These are phyloP conservation scores for Clavispora santaluciae DNA, from an alignment of 805 yeast genomes.

Conservation along the genomic window DNA sequence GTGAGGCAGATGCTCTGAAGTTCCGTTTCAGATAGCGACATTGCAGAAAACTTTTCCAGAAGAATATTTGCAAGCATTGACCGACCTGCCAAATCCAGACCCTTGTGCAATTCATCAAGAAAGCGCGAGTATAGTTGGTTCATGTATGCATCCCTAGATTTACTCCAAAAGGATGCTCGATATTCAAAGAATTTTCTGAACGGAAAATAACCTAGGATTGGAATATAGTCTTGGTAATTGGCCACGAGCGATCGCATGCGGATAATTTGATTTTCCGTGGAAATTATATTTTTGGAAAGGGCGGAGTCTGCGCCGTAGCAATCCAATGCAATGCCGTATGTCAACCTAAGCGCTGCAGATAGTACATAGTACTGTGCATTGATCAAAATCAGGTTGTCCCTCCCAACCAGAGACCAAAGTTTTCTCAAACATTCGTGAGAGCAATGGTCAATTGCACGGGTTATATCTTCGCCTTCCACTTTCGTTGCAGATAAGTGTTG, in stretches of 20 bases:
- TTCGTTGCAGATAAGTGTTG: conserved; percentile 34
- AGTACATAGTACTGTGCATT: conserved; percentile 48
- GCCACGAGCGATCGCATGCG: conserved; percentile 54
- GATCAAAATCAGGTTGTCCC: conserved; percentile 20
- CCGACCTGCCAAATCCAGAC: conserved; percentile 19
- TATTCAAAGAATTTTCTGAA: conserved; percentile 3
- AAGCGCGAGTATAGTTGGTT: conserved; percentile 20
- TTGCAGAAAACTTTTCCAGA: background rate
- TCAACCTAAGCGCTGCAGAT: conserved; percentile 43
- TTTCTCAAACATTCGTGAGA: background rate
- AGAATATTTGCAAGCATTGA: conserved; percentile 30
- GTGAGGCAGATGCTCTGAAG: conserved; percentile 60
- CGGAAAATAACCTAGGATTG: conserved; percentile 35
- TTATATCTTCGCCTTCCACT: background rate
- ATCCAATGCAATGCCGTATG: conserved; percentile 51
- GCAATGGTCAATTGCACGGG: background rate
- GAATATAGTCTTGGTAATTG: conserved; percentile 52
- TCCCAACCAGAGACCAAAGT: background rate
- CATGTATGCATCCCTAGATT: conserved; percentile 49
- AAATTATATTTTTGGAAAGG: conserved; percentile 48
- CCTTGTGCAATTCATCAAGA: conserved; percentile 13
- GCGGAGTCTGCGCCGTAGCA: conserved; percentile 28
- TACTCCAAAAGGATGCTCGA: conserved; percentile 22
- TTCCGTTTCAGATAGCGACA: conserved; percentile 28
- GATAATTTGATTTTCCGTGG: conserved; percentile 53